Evolutionary conservation across 1,139 yeast species (phyloP).

Genomic region (Yamadazyma conglobata): DNA sequence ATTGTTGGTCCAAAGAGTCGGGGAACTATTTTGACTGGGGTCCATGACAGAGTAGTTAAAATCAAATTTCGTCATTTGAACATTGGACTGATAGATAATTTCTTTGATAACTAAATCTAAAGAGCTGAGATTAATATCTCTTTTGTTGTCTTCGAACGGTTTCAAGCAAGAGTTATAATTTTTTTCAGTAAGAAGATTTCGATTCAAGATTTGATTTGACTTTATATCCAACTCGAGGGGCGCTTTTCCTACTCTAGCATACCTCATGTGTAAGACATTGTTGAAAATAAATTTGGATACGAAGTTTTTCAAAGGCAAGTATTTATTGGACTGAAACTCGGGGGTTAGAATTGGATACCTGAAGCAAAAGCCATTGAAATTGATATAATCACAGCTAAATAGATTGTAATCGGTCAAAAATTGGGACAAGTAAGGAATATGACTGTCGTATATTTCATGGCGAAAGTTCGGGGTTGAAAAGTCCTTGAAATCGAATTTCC

Average conservation of each 20-base stretch:
- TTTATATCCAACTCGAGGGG: slow-evolving; percentile 67
- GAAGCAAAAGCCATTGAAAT: slow-evolving; percentile 31
- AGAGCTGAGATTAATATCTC: slow-evolving; percentile 46
- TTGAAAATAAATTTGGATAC: slow-evolving; percentile 18
- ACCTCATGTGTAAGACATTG: slow-evolving; percentile 26
- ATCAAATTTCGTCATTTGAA: slow-evolving; percentile 24
- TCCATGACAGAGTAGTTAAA: slow-evolving; percentile 9
- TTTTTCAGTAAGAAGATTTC: slow-evolving; percentile 41
- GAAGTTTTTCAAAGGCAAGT: slow-evolving; percentile 13
- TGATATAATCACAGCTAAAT: slow-evolving; percentile 80
- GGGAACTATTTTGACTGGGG: slow-evolving; percentile 4
- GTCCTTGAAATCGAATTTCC: slow-evolving; percentile 26
- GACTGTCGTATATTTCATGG: slow-evolving; percentile 58
- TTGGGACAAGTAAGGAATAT: slow-evolving; percentile 72
- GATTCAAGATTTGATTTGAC: slow-evolving; percentile 57
- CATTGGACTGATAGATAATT: slow-evolving; percentile 51
- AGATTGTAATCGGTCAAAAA: slow-evolving; percentile 80
- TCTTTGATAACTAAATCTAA: slow-evolving; percentile 62
- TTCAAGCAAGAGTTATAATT: slow-evolving; percentile 49
- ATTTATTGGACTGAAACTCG: neutral
- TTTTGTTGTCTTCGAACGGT: slow-evolving; percentile 20
- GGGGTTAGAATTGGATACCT: slow-evolving; percentile 35
- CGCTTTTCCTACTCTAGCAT: slow-evolving; percentile 56
- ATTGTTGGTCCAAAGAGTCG: slow-evolving; percentile 33
- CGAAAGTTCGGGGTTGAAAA: slow-evolving; percentile 10